A percentile compares a stretch with the other conserved stretches of the same genome.
Evolutionary conservation across 768 basidiomycete genomes (phyloP).

Genomic region (Suillus brevipes): DNA sequence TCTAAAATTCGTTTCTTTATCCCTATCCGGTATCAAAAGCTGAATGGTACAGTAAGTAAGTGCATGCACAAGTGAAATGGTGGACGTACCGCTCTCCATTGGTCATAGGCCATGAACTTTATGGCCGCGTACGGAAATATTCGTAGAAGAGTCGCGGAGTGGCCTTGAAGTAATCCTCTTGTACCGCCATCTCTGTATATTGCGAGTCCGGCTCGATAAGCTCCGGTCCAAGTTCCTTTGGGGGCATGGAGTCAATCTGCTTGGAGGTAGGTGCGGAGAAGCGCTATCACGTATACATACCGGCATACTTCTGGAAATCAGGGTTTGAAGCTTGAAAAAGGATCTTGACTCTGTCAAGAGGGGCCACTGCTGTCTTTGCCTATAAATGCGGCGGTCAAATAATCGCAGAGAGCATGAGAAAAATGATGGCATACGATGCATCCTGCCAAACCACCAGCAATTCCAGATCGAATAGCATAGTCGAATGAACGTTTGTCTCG

Average conservation of each 20-base stretch:
- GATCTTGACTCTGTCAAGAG: constrained; percentile 97
- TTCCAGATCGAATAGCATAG: constrained; percentile 74
- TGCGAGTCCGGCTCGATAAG: constrained; percentile 69
- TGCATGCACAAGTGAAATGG: not conserved
- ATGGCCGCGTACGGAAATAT: constrained; percentile 97
- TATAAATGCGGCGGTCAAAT: constrained; percentile 31
- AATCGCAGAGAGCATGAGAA: constrained; percentile 9
- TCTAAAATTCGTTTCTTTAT: constrained; percentile 72
- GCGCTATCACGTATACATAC: constrained; percentile 52
- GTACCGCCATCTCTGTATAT: constrained; percentile 72
- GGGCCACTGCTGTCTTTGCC: constrained; percentile 95
- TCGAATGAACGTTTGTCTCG: constrained; percentile 57
- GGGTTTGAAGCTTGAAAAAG: constrained; percentile 97
- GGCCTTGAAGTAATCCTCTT: constrained; percentile 89
- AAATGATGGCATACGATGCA: constrained; percentile 68
- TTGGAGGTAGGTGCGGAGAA: constrained; percentile 22
- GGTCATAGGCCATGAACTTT: constrained; percentile 96
- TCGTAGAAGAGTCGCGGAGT: constrained; percentile 90
- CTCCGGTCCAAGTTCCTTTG: constrained; percentile 85
- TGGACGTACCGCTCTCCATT: constrained; percentile 66
- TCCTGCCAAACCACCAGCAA: constrained; percentile 93
- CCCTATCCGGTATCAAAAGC: constrained; percentile 83
- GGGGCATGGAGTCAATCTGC: constrained; percentile 11
- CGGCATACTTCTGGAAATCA: constrained; percentile 91
- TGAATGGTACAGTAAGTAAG: constrained; percentile 29